These are phyloP conservation scores for Volvox reticuliferus DNA, from an alignment of 139 green algal species.

Conservation along the genomic window DNA sequence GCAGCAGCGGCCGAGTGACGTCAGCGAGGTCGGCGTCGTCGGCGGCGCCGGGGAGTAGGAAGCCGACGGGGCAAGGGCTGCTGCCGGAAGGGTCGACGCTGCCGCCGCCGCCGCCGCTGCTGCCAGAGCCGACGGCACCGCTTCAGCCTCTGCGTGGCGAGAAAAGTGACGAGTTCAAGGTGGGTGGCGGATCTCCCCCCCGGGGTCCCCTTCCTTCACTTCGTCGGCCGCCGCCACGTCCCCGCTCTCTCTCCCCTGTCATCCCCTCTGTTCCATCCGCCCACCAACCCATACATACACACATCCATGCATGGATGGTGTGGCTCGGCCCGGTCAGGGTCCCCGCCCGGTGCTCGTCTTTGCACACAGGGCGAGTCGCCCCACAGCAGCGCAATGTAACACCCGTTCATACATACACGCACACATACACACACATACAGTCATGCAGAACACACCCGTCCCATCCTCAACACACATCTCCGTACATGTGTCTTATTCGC, in stretches of 20 bases:
- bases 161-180: conserved; percentile 46
- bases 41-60: not conserved
- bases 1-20: not conserved
- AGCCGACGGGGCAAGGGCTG: not conserved
- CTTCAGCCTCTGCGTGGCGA: conserved; percentile 8
- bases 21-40: not conserved
- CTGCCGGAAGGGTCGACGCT: conserved; percentile 4
- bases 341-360: too few relatives aligned
- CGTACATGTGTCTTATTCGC: too few relatives aligned
- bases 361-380: too few relatives aligned
- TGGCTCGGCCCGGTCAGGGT: too few relatives aligned
- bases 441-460: too few relatives aligned
- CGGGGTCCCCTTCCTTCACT: not conserved
- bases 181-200: not conserved
- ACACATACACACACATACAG: too few relatives aligned
- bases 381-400: too few relatives aligned
- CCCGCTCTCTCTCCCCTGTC: not conserved
- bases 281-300: too few relatives aligned
- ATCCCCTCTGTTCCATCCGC: not conserved
- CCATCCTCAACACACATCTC: too few relatives aligned
- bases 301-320: too few relatives aligned
- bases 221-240: not conserved
- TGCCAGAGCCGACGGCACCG: conserved; percentile 32
- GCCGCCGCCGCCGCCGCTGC: conserved; percentile 22
- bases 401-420: too few relatives aligned